These are phyloP conservation scores for Caryocar brasiliense DNA, from an alignment of 441 rosid species.

Conservation along the genomic window DNA sequence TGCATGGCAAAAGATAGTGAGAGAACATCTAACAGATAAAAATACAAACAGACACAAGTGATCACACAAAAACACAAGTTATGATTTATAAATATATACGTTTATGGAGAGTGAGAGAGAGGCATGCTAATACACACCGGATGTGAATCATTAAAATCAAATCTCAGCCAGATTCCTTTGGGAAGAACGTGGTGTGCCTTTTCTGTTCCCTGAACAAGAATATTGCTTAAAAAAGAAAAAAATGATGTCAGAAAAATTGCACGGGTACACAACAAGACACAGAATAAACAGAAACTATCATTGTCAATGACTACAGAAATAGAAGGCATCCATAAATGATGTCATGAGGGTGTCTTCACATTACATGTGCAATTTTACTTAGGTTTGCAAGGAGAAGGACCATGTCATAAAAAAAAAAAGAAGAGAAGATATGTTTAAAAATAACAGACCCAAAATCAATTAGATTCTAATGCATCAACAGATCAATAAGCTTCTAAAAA, in stretches of 20 bases:
- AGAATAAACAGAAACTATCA: conserved; percentile 11
- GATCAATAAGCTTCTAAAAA: no score
- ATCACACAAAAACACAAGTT: not conserved
- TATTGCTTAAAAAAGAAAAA: conserved; percentile 34
- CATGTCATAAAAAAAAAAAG: no score
- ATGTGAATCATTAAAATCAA: conserved; percentile 81
- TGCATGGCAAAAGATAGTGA: conserved; percentile 7
- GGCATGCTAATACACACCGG: conserved; percentile 42
- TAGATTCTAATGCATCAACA: no score
- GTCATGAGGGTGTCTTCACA: no score
- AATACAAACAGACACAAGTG: not conserved
- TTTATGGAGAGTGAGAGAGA: conserved; percentile 1
- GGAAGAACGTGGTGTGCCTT: conserved; percentile 43
- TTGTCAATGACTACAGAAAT: no score
- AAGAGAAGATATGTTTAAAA: no score
- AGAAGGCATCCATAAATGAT: no score
- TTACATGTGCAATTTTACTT: no score
- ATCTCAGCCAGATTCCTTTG: conserved; percentile 72
- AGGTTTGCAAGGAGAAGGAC: no score
- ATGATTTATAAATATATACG: not conserved
- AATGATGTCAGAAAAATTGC: conserved; percentile 4
- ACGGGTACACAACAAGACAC: not conserved
- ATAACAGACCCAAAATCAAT: no score
- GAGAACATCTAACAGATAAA: not conserved
- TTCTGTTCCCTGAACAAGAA: conserved; percentile 38